Evolutionary conservation across 2,329 filamentous ascomycete species (phyloP).

Genomic region (Aspergillus tanneri): DNA sequence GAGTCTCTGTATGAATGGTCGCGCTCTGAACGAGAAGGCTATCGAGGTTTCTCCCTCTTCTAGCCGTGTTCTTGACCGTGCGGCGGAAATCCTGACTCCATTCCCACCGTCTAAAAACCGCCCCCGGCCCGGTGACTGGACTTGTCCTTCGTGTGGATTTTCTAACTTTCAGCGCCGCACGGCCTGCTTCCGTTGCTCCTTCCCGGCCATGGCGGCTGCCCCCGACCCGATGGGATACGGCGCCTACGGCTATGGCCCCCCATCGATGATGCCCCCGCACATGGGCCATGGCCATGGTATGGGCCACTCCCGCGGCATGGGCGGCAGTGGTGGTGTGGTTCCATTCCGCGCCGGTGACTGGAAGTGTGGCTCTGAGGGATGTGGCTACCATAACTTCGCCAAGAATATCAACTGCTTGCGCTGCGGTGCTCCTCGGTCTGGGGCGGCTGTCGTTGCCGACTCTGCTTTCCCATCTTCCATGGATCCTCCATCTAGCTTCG

Average conservation of each 20-base stretch:
- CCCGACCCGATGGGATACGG: slow-evolving; percentile 74
- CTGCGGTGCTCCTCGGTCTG: slow-evolving; percentile 90
- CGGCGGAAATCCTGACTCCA: slow-evolving; percentile 90
- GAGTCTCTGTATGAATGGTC: slow-evolving; percentile 98
- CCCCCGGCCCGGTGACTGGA: slow-evolving; percentile 96
- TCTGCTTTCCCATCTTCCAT: slow-evolving; percentile 88
- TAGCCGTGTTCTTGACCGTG: slow-evolving; percentile 92
- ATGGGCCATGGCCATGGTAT: slow-evolving; percentile 62
- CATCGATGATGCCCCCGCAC: slow-evolving; percentile 77
- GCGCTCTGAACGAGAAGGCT: slow-evolving; percentile 96
- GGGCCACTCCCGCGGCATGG: slow-evolving; percentile 63
- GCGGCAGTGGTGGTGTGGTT: slow-evolving; percentile 76
- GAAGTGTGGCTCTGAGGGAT: slow-evolving; percentile 97
- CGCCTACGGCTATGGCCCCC: slow-evolving; percentile 59
- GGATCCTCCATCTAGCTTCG: slow-evolving; percentile 79
- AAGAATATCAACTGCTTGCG: slow-evolving; percentile 98
- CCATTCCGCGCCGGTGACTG: slow-evolving; percentile 98
- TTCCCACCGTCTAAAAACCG: slow-evolving; percentile 99
- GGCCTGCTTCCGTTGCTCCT: slow-evolving; percentile 97
- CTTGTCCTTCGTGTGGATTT: slow-evolving; percentile 96
- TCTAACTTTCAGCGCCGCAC: slow-evolving; percentile 99
- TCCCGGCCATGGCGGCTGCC: slow-evolving; percentile 84
- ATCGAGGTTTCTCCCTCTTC: slow-evolving; percentile 98
- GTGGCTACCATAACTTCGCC: slow-evolving; percentile 98
- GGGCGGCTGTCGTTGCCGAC: slow-evolving; percentile 90